A percentile compares a stretch with the other conserved stretches of the same genome.
Evolutionary conservation across 495 filamentous ascomycete genomes (phyloP).

Genomic region (Astrocystis sublimbata): DNA sequence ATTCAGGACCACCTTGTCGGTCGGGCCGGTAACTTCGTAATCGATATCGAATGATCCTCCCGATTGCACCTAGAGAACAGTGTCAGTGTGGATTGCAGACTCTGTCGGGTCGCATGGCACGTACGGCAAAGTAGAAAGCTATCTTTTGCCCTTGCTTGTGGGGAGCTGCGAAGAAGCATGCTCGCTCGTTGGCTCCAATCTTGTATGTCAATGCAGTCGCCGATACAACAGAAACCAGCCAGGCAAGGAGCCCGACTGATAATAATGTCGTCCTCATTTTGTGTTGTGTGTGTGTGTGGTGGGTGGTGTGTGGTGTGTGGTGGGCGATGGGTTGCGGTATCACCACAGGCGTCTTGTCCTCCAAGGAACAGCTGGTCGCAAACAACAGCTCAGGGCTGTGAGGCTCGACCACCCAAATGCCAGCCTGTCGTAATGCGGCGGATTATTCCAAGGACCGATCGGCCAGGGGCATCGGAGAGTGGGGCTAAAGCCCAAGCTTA

Average conservation of each 20-base stretch:
- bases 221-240: constrained; percentile 57
- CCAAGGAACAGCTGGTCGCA: constrained; percentile 30
- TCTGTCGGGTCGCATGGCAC: constrained; percentile 28
- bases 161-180: constrained; percentile 87
- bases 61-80: constrained; percentile 74
- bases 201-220: constrained; percentile 96
- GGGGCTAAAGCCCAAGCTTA: too few species aligned
- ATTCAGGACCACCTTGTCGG: constrained; percentile 79
- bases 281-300: too few species aligned
- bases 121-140: constrained; percentile 97
- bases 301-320: too few species aligned
- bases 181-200: constrained; percentile 83
- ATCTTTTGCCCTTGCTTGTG: constrained; percentile 79
- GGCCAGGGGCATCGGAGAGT: not conserved
- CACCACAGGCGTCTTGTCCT: constrained; percentile 20
- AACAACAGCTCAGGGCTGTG: constrained; percentile 4
- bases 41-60: constrained; percentile 96
- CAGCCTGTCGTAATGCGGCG: constrained; percentile 14
- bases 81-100: not conserved
- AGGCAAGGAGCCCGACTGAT: constrained; percentile 63
- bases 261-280: constrained; percentile 54
- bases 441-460: constrained; percentile 14
- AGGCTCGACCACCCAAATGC: constrained; percentile 4
- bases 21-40: constrained; percentile 82
- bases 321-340: constrained; percentile 17